A percentile compares a stretch with the other conserved stretches of the same genome.
phyloP scores from a whole-genome alignment of 768 basidiomycete species.

The Leccinellum rugosiceps region DNA sequence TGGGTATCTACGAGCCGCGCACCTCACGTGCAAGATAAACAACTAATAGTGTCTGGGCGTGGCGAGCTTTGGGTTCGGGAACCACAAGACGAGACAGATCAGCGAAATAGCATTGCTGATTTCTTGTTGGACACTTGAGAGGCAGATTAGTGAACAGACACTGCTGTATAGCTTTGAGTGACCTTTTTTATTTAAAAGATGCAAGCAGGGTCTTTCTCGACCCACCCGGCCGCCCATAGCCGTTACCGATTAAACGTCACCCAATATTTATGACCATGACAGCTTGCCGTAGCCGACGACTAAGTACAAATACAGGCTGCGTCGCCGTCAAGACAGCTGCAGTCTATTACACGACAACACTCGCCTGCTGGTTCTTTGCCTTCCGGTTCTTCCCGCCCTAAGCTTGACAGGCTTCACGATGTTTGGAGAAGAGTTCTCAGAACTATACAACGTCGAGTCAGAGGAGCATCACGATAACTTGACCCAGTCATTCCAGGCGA shows the following conservation, averaged over 20 bases:
- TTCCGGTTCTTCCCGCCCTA: neutral
- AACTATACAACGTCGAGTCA: constrained; percentile 13
- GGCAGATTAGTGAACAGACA: neutral
- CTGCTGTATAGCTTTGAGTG: neutral
- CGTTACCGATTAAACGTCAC: neutral
- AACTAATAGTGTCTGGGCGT: neutral
- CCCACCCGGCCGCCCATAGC: neutral
- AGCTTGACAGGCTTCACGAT: constrained; percentile 10
- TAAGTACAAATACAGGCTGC: constrained; percentile 24
- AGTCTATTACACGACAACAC: neutral
- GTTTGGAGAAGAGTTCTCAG: constrained; percentile 27
- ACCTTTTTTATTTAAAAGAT: neutral
- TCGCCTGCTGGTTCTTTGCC: neutral
- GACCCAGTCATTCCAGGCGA: constrained; percentile 30
- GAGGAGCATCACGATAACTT: constrained; percentile 17
- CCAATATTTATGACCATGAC: constrained; percentile 2
- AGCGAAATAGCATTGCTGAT: constrained; percentile 37
- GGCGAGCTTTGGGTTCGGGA: constrained; percentile 33
- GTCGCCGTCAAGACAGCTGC: neutral
- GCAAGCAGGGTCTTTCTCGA: neutral
- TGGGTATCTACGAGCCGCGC: constrained; percentile 32
- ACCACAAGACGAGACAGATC: constrained; percentile 32
- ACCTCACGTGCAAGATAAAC: constrained; percentile 2
- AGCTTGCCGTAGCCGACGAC: constrained; percentile 26
- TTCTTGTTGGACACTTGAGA: constrained; percentile 36